Evolutionary conservation across 2,329 filamentous ascomycete genomes (phyloP).

Genomic region (Cordyceps fumosorosea): DNA sequence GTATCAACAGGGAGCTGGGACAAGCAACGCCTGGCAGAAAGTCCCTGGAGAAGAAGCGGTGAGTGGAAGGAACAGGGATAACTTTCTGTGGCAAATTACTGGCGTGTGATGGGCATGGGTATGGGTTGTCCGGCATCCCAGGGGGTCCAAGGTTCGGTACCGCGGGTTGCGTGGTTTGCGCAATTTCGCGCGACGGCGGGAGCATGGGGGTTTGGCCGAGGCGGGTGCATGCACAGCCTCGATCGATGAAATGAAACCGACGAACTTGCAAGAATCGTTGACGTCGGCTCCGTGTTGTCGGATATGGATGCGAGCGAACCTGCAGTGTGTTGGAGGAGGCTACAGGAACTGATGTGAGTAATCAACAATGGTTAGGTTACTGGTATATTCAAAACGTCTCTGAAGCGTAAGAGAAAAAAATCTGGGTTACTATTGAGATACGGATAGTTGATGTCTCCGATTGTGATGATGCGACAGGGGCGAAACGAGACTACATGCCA

Average conservation of each 20-base stretch:
- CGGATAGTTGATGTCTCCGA: conserved; percentile 1
- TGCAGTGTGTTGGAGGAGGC: neutral
- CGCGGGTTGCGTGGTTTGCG: neutral
- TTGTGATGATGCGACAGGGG: conserved; percentile 6
- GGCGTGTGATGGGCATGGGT: neutral
- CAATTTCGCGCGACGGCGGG: neutral
- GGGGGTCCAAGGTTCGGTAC: neutral
- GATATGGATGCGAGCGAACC: neutral
- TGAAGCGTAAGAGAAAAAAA: neutral
- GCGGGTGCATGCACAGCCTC: conserved; percentile 1
- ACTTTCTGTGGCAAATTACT: conserved; percentile 2
- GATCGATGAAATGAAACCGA: conserved; percentile 8
- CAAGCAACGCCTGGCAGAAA: neutral
- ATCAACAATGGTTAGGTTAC: too few relatives aligned
- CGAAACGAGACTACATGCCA: neutral
- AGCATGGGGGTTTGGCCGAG: neutral
- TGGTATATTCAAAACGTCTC: neutral
- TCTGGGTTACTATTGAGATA: neutral
- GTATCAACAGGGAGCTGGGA: neutral
- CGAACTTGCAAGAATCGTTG: neutral
- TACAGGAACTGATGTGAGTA: too few relatives aligned
- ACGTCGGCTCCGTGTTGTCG: neutral
- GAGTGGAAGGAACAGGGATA: neutral
- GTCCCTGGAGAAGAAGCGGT: neutral
- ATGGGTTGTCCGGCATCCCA: neutral